Percentiles rank a stretch among this genome's conserved stretches.
Evolutionary conservation across 345 rosid genomes (phyloP).

Genomic region (Citrus cavaleriei): DNA sequence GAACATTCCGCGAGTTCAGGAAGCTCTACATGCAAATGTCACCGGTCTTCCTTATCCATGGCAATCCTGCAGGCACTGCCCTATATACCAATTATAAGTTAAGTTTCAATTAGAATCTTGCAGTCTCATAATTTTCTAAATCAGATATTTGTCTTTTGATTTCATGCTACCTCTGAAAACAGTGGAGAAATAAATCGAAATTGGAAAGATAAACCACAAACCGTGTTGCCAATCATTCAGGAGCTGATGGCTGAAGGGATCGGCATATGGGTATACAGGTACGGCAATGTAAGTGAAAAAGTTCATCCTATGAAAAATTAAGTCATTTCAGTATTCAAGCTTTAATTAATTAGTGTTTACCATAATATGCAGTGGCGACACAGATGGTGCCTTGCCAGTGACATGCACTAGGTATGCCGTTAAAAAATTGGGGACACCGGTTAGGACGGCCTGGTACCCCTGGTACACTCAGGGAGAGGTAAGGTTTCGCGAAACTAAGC

Average conservation of each 20-base stretch:
- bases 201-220: slow-evolving; percentile 17
- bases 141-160: neutral
- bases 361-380: slow-evolving; percentile 18
- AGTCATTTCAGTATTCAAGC: neutral
- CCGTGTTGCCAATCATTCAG: slow-evolving; percentile 23
- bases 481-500: neutral
- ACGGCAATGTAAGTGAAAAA: neutral
- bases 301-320: neutral
- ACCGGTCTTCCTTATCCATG: slow-evolving; percentile 22
- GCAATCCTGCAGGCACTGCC: slow-evolving; percentile 16
- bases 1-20: slow-evolving; percentile 18
- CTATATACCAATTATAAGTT: neutral
- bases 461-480: slow-evolving; percentile 26
- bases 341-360: neutral
- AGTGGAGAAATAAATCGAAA: slow-evolving; percentile 14
- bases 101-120: neutral
- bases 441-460: slow-evolving; percentile 15
- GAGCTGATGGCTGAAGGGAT: slow-evolving; percentile 16
- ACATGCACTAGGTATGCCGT: slow-evolving; percentile 17
- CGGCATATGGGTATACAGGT: slow-evolving; percentile 19
- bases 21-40: slow-evolving; percentile 21
- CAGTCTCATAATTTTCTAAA: neutral
- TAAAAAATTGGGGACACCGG: slow-evolving; percentile 3
- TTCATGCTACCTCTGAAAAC: neutral
- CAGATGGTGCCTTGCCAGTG: slow-evolving; percentile 19